Conservation (phyloP, 331 rosid species). For the Dryas integrifolia region DNA sequence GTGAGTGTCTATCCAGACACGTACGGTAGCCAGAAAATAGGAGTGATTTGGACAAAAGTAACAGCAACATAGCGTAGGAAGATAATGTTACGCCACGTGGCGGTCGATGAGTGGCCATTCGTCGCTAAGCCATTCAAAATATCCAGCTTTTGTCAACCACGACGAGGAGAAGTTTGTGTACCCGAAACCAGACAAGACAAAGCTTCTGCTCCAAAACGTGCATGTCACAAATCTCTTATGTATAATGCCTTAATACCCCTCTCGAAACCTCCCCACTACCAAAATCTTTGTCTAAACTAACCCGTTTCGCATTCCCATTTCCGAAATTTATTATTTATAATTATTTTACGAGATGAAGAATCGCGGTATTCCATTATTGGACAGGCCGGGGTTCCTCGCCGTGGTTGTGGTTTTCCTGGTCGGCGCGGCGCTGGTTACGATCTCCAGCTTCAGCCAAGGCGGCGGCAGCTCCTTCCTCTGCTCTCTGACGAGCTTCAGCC, state of each 20-base stretch:
- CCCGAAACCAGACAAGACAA: neutral
- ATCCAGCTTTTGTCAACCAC: neutral
- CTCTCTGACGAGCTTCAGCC: constrained; percentile 9
- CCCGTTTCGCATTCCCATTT: neutral
- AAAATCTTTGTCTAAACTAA: neutral
- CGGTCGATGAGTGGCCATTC: neutral
- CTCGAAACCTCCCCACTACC: neutral
- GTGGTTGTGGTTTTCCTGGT: constrained; percentile 38
- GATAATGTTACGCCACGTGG: neutral
- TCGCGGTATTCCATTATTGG: constrained; percentile 22
- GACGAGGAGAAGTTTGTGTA: neutral
- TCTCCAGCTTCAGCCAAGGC: constrained; percentile 33
- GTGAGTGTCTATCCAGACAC: no score
- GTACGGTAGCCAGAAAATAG: no score
- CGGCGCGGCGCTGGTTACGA: constrained; percentile 39
- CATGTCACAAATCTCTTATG: no score
- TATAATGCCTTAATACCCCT: neutral
- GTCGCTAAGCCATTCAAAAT: neutral
- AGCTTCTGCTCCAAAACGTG: neutral
- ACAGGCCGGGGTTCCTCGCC: constrained; percentile 41
- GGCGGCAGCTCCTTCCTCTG: constrained; percentile 37
- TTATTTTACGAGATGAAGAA: constrained; percentile 23
- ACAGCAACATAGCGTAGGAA: no score
- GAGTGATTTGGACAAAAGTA: no score
- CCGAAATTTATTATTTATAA: no score